phyloP scores from a whole-genome alignment of 495 filamentous ascomycete species.

The Podospora anserina region DNA sequence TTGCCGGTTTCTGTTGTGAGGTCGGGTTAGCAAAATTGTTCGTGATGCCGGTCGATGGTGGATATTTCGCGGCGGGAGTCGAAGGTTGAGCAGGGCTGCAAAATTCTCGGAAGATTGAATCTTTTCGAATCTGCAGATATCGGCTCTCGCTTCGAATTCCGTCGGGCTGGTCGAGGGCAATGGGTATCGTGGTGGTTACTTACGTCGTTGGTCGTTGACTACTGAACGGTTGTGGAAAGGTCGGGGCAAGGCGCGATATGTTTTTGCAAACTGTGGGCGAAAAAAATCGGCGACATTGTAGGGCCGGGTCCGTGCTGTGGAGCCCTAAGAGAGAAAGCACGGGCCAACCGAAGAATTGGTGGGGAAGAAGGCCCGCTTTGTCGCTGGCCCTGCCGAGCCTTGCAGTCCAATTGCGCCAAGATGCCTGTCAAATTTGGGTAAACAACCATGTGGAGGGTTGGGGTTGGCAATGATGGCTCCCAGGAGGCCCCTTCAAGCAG shows the following conservation, averaged over 20 bases:
- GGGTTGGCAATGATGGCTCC: background rate
- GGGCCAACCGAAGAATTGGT: background rate
- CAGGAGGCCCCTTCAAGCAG: no score
- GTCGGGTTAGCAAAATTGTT: conserved; percentile 16
- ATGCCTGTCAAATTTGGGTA: background rate
- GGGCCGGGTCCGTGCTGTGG: conserved; percentile 21
- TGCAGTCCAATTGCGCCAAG: background rate
- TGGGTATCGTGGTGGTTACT: conserved; percentile 13
- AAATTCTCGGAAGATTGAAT: conserved; percentile 3
- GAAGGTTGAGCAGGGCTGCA: background rate
- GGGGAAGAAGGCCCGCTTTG: background rate
- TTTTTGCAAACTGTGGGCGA: conserved; percentile 40
- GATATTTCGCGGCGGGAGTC: conserved; percentile 15
- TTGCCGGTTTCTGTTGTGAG: conserved; percentile 42
- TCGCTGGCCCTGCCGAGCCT: background rate
- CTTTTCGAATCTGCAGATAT: conserved; percentile 8
- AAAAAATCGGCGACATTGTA: conserved; percentile 30
- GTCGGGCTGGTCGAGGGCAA: conserved; percentile 8
- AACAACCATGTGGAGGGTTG: background rate
- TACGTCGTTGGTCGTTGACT: conserved; percentile 28
- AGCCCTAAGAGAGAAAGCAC: conserved; percentile 16
- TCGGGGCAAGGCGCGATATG: conserved; percentile 17
- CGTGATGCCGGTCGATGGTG: conserved; percentile 11
- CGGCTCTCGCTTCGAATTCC: background rate
- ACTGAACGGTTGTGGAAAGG: conserved; percentile 23